These are phyloP conservation scores for Globisporangium cystogenes DNA, from an alignment of 352 stramenopile species.

Conservation along the genomic window DNA sequence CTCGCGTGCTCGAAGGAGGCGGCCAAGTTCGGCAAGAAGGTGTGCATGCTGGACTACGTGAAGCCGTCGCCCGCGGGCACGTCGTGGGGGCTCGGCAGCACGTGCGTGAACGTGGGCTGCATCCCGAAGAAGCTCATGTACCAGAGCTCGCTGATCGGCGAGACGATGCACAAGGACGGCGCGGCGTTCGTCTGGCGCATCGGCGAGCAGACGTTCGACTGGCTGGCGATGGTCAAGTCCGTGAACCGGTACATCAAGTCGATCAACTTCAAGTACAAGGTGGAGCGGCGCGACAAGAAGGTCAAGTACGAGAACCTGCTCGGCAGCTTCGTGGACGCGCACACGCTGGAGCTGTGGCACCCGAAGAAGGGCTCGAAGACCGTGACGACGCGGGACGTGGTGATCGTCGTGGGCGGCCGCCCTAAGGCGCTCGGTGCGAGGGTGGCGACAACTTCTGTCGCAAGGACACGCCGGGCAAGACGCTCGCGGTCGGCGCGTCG, in stretches of 20 bases:
- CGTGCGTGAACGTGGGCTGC: constrained; percentile 99
- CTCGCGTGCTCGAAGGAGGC: constrained; percentile 95
- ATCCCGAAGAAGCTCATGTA: constrained; percentile 99
- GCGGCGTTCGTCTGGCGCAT: constrained; percentile 86
- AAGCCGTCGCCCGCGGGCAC: constrained; percentile 86
- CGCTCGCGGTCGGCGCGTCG: constrained; percentile 94
- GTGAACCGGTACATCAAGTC: constrained; percentile 97
- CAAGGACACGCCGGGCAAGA: constrained; percentile 91
- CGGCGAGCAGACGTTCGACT: constrained; percentile 68
- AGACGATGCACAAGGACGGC: constrained; percentile 83
- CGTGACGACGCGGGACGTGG: constrained; percentile 90
- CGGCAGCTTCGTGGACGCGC: constrained; percentile 90
- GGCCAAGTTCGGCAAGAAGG: constrained; percentile 89
- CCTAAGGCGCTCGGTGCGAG: constrained; percentile 83
- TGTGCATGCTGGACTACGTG: constrained; percentile 96
- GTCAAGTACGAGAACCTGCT: constrained; percentile 93
- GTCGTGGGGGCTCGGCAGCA: constrained; percentile 93
- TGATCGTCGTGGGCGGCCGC: constrained; percentile 95
- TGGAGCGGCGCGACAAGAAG: constrained; percentile 93
- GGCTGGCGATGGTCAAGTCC: constrained; percentile 88
- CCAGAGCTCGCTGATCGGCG: constrained; percentile 90
- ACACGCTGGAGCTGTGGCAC: constrained; percentile 93
- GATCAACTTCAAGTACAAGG: constrained; percentile 99
- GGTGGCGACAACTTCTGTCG: constrained; percentile 88
- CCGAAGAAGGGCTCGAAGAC: constrained; percentile 82